A percentile compares a stretch with the other conserved stretches of the same genome.
phyloP scores from a whole-genome alignment of 2,329 filamentous ascomycete genomes.

The Colletotrichum falcatum region DNA sequence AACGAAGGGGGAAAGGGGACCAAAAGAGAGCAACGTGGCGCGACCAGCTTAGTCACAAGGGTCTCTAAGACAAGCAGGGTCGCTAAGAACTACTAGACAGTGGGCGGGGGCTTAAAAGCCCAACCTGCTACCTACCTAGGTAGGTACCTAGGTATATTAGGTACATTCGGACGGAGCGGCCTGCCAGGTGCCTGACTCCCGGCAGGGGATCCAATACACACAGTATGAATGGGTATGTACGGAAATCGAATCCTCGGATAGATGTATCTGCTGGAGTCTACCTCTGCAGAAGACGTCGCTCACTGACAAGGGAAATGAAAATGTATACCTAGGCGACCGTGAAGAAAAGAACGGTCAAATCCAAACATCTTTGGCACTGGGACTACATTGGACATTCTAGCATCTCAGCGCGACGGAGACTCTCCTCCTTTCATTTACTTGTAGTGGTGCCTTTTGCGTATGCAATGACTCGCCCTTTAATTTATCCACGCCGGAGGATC shows the following conservation, averaged over 20 bases:
- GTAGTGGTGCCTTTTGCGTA: not conserved
- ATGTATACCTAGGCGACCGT: not conserved
- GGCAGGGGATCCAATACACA: not conserved
- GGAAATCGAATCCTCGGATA: not conserved
- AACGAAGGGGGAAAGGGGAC: not conserved
- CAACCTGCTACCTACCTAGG: not conserved
- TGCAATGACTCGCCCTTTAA: not conserved
- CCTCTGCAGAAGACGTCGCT: not conserved
- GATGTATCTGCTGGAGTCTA: not conserved
- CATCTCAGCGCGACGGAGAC: not conserved
- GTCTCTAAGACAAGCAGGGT: not conserved
- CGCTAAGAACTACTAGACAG: slow-evolving; percentile 1
- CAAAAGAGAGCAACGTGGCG: slow-evolving; percentile 34
- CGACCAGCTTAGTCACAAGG: slow-evolving; percentile 29
- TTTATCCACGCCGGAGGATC: not conserved
- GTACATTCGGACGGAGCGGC: not conserved
- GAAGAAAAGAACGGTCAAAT: not conserved
- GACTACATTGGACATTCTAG: not conserved
- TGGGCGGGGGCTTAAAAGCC: not conserved
- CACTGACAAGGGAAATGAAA: not conserved
- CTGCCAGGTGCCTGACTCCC: not conserved
- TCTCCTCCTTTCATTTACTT: not conserved
- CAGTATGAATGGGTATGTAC: not conserved
- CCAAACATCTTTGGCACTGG: not conserved
- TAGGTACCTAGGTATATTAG: not conserved